Evolutionary conservation across 1,139 yeast genomes (phyloP).

Genomic region (Kurtzmaniella quercitrusa): DNA sequence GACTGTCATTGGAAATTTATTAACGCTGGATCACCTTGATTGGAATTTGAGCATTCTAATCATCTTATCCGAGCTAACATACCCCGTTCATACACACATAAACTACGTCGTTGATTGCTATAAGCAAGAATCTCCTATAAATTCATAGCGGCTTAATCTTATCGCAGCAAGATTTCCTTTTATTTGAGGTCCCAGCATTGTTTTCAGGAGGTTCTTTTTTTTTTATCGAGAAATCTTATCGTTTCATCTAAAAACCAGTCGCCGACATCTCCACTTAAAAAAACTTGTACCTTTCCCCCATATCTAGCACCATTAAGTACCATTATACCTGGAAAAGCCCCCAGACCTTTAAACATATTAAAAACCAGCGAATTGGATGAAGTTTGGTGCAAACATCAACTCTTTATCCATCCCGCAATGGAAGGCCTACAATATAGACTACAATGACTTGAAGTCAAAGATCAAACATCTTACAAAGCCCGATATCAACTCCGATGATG

Average conservation of each 20-base stretch:
- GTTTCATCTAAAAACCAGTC: not conserved
- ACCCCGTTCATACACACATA: too few species aligned
- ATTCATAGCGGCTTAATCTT: too few species aligned
- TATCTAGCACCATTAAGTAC: not conserved
- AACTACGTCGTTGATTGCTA: too few species aligned
- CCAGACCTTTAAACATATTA: not conserved
- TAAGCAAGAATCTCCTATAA: too few species aligned
- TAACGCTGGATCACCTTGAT: too few species aligned
- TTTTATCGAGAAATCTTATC: not conserved
- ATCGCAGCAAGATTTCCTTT: not conserved
- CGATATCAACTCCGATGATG: slow-evolving; percentile 4
- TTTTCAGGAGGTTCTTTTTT: not conserved
- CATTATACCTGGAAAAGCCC: not conserved
- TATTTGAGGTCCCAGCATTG: not conserved
- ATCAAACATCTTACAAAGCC: slow-evolving; percentile 47
- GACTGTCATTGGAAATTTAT: too few species aligned
- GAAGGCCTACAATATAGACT: slow-evolving; percentile 79
- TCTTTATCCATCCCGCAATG: slow-evolving; percentile 84
- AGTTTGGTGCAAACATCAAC: slow-evolving; percentile 75
- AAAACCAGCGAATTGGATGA: slow-evolving; percentile 45
- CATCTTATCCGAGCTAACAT: too few species aligned
- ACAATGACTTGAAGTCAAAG: slow-evolving; percentile 65
- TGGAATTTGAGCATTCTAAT: too few species aligned
- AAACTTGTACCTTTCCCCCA: too few species aligned
- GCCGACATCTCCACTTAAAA: not conserved